Evolutionary conservation across 2,329 filamentous ascomycete genomes (phyloP).

Genomic region (Arthrinium phaeospermum): DNA sequence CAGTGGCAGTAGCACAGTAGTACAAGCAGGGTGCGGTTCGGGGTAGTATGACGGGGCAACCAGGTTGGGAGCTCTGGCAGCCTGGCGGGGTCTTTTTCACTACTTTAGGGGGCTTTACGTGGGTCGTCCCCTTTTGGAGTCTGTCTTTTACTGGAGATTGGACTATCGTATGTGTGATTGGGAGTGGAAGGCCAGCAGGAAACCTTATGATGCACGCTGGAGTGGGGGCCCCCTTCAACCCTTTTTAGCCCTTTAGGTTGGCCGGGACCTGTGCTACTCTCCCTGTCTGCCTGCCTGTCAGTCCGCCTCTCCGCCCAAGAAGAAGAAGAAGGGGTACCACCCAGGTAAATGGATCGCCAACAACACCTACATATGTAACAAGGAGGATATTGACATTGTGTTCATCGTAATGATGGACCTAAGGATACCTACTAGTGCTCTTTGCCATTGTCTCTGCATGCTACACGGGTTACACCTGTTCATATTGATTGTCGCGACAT

Average conservation of each 20-base stretch:
- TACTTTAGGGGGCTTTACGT: constrained; percentile 16
- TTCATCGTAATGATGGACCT: too few relatives aligned
- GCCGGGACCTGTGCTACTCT: background rate
- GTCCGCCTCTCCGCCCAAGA: background rate
- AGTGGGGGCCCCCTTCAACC: constrained; percentile 14
- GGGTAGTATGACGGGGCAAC: constrained; percentile 14
- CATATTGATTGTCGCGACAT: constrained; percentile 14
- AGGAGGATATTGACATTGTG: background rate
- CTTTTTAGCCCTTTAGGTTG: constrained; percentile 3
- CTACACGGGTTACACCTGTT: background rate
- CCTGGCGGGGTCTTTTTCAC: constrained; percentile 12
- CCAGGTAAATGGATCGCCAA: background rate
- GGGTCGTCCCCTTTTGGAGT: constrained; percentile 12
- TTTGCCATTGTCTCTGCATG: background rate
- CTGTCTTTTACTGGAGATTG: constrained; percentile 12
- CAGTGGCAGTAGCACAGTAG: background rate
- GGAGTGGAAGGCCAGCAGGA: background rate
- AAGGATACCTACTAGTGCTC: too few relatives aligned
- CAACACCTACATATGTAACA: background rate
- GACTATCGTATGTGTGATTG: background rate
- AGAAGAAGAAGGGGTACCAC: background rate
- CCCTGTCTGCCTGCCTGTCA: background rate
- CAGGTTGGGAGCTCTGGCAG: constrained; percentile 15
- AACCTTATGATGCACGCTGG: constrained; percentile 13
- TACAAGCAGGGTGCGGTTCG: background rate